Conservation (phyloP, 2,329 filamentous ascomycete species). For the Trichoderma simmonsii region DNA sequence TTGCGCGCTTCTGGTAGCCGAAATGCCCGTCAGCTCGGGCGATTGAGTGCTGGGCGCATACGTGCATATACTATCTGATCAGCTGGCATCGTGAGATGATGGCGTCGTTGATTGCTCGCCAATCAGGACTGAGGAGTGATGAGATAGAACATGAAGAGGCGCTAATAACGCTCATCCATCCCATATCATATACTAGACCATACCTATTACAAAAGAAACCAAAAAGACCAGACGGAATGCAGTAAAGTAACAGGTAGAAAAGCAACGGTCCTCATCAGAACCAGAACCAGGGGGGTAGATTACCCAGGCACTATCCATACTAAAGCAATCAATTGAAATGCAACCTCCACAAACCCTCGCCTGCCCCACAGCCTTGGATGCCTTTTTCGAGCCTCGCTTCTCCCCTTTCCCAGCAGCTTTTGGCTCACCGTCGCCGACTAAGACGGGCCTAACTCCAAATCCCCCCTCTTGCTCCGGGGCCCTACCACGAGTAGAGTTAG, state of each 20-base stretch:
- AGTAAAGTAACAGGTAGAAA: not conserved
- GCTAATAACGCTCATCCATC: not conserved
- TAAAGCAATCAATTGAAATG: not conserved
- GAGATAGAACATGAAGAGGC: not conserved
- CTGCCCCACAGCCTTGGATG: slow-evolving; percentile 11
- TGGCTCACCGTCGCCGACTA: not conserved
- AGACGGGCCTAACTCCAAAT: not conserved
- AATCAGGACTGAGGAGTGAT: not conserved
- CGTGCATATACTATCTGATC: not conserved
- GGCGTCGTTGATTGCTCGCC: not conserved
- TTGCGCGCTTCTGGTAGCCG: not conserved
- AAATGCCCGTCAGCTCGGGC: not conserved
- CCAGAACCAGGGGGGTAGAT: not conserved
- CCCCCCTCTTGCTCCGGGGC: slow-evolving; percentile 8
- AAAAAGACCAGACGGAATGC: not conserved
- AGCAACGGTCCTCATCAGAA: not conserved
- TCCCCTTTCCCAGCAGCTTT: slow-evolving; percentile 12
- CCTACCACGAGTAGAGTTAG: slow-evolving; percentile 3
- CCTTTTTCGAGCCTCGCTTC: slow-evolving; percentile 7
- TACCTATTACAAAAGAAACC: not conserved
- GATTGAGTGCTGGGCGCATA: not conserved
- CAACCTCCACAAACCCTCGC: not conserved
- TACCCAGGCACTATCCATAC: not conserved
- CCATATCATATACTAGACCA: not conserved
- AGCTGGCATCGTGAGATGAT: not conserved